phyloP scores from a whole-genome alignment of 257 asterid species.

The Buddleja alternifolia region DNA sequence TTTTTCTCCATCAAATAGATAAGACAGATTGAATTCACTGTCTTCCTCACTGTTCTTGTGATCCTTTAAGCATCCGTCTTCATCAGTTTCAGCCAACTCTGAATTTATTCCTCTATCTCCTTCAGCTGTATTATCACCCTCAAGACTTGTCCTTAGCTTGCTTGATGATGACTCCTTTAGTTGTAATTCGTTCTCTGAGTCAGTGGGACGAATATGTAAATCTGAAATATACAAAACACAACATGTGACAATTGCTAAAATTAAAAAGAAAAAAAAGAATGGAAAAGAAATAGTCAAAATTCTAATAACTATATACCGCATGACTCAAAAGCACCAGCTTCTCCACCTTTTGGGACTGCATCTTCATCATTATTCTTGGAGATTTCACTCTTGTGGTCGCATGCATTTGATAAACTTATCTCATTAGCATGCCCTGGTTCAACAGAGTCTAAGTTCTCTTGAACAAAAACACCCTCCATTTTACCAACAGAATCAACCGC shows the following conservation, averaged over 20 bases:
- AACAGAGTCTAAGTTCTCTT: slow-evolving; percentile 19
- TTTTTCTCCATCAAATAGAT: slow-evolving; percentile 28
- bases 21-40: background rate
- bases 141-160: slow-evolving; percentile 11
- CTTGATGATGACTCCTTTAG: slow-evolving; percentile 20
- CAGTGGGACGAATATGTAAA: background rate
- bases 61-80: slow-evolving; percentile 19
- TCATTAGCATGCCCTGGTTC: slow-evolving; percentile 14
- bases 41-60: slow-evolving; percentile 4
- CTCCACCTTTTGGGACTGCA: slow-evolving; percentile 23
- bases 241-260: slow-evolving; percentile 15
- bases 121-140: slow-evolving; percentile 18
- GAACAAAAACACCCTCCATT: slow-evolving; percentile 13
- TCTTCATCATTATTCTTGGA: slow-evolving; percentile 12
- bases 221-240: slow-evolving; percentile 30
- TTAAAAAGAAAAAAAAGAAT: slow-evolving; percentile 4
- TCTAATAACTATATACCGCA: slow-evolving; percentile 28
- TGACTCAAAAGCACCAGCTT: slow-evolving; percentile 26
- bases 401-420: background rate
- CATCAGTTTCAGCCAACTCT: slow-evolving; percentile 32
- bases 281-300: background rate
- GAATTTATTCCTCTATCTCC: slow-evolving; percentile 11
- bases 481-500: slow-evolving; percentile 24
- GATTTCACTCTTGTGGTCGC: slow-evolving; percentile 12
- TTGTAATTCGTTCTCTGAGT: slow-evolving; percentile 13